Conservation (phyloP, 495 filamentous ascomycete genomes). For the Penicillium mononematosum region DNA sequence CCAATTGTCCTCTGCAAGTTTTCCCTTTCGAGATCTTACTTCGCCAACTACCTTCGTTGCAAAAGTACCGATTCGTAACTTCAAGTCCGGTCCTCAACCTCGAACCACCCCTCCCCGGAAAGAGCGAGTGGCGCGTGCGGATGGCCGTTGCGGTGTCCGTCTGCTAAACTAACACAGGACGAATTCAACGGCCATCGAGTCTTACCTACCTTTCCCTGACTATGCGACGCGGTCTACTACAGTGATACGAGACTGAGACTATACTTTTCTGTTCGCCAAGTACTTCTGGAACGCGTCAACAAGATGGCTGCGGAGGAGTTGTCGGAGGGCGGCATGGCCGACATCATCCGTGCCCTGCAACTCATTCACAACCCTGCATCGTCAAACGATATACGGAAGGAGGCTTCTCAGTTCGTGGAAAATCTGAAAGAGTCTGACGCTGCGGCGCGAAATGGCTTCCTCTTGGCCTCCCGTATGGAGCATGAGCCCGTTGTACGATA, state of each 20-base stretch:
- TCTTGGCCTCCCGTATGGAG: slow-evolving; percentile 67
- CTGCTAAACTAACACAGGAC: slow-evolving; percentile 24
- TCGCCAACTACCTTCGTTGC: slow-evolving; percentile 1
- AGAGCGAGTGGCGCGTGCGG: slow-evolving; percentile 16
- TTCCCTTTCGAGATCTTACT: slow-evolving; percentile 8
- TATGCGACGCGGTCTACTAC: slow-evolving; percentile 10
- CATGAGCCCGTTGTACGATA: slow-evolving; percentile 83
- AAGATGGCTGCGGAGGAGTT: slow-evolving; percentile 44
- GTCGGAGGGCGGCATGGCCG: slow-evolving; percentile 44
- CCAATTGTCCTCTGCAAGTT: slow-evolving; percentile 20
- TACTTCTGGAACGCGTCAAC: slow-evolving; percentile 12
- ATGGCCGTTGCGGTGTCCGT: slow-evolving; percentile 34
- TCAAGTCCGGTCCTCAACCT: neutral
- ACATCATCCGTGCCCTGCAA: slow-evolving; percentile 77
- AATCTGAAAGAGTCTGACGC: slow-evolving; percentile 71
- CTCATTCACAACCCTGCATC: slow-evolving; percentile 82
- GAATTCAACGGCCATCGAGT: slow-evolving; percentile 27
- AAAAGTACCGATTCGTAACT: slow-evolving; percentile 4
- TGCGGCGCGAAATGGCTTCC: slow-evolving; percentile 82
- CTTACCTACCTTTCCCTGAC: slow-evolving; percentile 1
- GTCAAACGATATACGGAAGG: slow-evolving; percentile 76
- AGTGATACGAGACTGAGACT: neutral
- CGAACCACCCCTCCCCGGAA: slow-evolving; percentile 7
- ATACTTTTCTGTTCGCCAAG: slow-evolving; percentile 1
- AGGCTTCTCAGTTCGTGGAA: slow-evolving; percentile 82